Evolutionary conservation across 2,329 filamentous ascomycete species (phyloP).

Genomic region (Fusarium buharicum): DNA sequence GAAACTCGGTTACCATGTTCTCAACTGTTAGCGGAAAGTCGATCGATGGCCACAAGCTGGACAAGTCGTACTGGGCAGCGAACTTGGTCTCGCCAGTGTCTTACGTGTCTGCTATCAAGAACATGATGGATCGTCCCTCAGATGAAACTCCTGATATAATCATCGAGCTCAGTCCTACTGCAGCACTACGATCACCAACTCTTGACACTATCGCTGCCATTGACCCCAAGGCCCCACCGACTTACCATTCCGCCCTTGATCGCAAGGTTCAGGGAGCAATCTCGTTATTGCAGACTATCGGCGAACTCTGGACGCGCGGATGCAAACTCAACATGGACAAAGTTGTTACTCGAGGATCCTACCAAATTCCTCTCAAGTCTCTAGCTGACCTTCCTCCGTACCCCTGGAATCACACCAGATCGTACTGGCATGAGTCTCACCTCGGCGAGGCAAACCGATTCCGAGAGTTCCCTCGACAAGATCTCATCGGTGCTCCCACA

Average conservation of each 20-base stretch:
- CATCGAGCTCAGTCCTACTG: constrained; percentile 56
- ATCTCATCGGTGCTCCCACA: constrained; percentile 61
- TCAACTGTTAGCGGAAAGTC: constrained; percentile 53
- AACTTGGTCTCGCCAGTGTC: constrained; percentile 59
- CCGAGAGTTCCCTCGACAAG: constrained; percentile 58
- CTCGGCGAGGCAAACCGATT: constrained; percentile 57
- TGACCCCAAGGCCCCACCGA: constrained; percentile 3
- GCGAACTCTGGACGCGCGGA: constrained; percentile 53
- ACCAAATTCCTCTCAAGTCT: constrained; percentile 44
- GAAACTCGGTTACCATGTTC: constrained; percentile 49
- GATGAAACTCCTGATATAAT: constrained; percentile 50
- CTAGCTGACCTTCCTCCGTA: constrained; percentile 62
- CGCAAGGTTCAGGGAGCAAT: constrained; percentile 37
- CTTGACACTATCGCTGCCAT: constrained; percentile 49
- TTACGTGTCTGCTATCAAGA: constrained; percentile 54
- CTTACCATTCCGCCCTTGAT: constrained; percentile 47
- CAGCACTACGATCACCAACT: constrained; percentile 52
- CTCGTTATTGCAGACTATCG: constrained; percentile 48
- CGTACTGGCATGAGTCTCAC: constrained; percentile 65
- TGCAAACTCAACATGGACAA: constrained; percentile 47
- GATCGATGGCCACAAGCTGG: constrained; percentile 44
- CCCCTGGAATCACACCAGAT: constrained; percentile 64
- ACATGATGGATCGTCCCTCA: constrained; percentile 47
- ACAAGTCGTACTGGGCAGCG: constrained; percentile 56
- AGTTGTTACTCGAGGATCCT: constrained; percentile 39